Evolutionary conservation across 331 rosid species (phyloP).

Genomic region (Telfairia occidentalis): DNA sequence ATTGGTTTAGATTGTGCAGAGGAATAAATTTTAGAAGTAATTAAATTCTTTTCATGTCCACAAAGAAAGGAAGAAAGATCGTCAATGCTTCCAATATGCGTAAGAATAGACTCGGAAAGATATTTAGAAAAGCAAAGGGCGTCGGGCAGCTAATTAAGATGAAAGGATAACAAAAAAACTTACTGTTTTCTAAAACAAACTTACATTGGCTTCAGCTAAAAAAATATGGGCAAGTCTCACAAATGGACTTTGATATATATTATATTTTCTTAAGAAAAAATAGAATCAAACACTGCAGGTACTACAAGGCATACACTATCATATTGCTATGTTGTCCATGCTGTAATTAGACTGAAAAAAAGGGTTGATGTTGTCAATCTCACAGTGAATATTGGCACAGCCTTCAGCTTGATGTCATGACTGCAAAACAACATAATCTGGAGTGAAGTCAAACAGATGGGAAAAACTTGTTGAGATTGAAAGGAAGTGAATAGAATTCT

Average conservation of each 20-base stretch:
- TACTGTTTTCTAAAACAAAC: neutral
- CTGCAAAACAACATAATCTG: neutral
- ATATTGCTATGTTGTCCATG: neutral
- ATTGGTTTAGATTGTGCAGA: neutral
- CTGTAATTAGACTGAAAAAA: neutral
- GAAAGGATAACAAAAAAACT: neutral
- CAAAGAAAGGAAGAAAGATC: too few relatives aligned
- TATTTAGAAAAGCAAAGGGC: too few relatives aligned
- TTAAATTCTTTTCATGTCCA: neutral
- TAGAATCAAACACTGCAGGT: neutral
- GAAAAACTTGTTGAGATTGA: slow-evolving; percentile 59
- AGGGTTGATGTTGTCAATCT: neutral
- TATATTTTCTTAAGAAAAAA: neutral
- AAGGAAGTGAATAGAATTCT: slow-evolving; percentile 50
- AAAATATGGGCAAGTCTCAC: neutral
- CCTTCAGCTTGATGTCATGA: neutral
- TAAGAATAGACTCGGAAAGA: too few relatives aligned
- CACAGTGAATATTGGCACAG: neutral
- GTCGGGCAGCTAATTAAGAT: too few relatives aligned
- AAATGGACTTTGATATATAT: neutral
- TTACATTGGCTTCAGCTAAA: neutral
- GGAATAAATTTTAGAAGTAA: neutral
- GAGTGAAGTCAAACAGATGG: slow-evolving; percentile 37
- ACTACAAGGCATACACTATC: slow-evolving; percentile 1
- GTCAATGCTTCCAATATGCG: too few relatives aligned